Base-by-base conservation (phyloP, 306 rosid species). In the Rubus idaeus region DNA sequence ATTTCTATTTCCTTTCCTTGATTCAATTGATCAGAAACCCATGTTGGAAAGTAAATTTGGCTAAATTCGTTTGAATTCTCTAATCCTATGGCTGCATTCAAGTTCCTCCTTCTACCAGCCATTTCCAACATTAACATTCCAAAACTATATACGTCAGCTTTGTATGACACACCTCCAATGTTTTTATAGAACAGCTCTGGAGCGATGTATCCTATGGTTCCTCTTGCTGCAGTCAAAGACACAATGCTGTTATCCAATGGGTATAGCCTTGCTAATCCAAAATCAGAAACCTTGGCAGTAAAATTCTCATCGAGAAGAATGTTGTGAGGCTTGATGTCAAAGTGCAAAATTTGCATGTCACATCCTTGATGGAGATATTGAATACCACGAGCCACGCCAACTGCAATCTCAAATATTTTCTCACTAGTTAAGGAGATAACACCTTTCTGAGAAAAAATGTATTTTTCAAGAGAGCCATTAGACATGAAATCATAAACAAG, bases 291-390 rank as follows among this genome's bases (percentile, higher is more conserved):
- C 75, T 52, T 71, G 1, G 64, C 47, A 52, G 7, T 0, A 18
- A 71, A 71, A 18, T 71, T 71, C 17, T 71, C 50, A 0, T 71
- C 46, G 4, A 68, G 55, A n/a, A 67, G 53, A 44, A 67, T 67
- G n/a, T 67, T 67, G 51, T 67, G 52, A 41, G 75, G 75, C 35
- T 71, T 71, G n/a, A 71, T 53, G 17, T 71, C 75, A 52, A 71
- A 71, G 37, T 71, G 64, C 20, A 37, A 10, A 10, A 71, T 71
- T n/a, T 52, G 75, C 75, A 71, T 39, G 75, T 52, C 61, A 17
- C 74, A 70, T 10, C 10, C 75, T 17, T 16, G 46, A 1, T 70
- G 75, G 12, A 70, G 75, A 70, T 70, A 70, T 17, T 70, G 42
- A 2, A 70, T 70, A 1, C 75, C 75, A 5, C 17, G 23, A 4